Conservation (phyloP, 2,329 filamentous ascomycete genomes). For the Cladosporium velox region DNA sequence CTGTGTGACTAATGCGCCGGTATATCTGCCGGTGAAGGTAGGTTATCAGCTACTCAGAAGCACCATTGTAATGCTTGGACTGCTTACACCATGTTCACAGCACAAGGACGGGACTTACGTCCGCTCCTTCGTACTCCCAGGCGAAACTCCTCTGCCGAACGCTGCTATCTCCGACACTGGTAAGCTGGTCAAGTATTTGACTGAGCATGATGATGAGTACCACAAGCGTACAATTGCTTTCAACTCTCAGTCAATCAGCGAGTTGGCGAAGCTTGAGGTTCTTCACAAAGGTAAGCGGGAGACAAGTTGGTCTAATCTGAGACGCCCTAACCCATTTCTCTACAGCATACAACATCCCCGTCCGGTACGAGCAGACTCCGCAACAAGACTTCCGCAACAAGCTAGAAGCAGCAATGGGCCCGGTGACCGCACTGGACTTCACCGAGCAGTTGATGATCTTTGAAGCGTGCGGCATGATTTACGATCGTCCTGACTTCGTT, state of each 20-base stretch:
- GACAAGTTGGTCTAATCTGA: not conserved
- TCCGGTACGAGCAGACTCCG: constrained; percentile 13
- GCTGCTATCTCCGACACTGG: constrained; percentile 14
- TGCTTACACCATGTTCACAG: not conserved
- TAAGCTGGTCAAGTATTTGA: constrained; percentile 16
- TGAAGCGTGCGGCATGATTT: constrained; percentile 17
- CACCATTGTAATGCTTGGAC: not conserved
- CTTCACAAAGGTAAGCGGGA: not conserved
- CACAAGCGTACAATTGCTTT: constrained; percentile 8
- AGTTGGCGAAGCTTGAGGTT: constrained; percentile 1
- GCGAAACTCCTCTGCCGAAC: constrained; percentile 8
- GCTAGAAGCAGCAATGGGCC: constrained; percentile 8
- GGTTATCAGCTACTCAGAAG: not conserved
- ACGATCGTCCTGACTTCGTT: constrained; percentile 4
- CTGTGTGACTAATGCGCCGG: constrained; percentile 7
- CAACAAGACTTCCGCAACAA: constrained; percentile 10
- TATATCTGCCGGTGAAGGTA: constrained; percentile 12
- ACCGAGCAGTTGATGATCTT: constrained; percentile 20
- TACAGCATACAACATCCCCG: constrained; percentile 16
- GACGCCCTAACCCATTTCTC: not conserved
- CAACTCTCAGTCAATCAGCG: constrained; percentile 16
- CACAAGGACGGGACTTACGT: constrained; percentile 14
- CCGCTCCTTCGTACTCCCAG: constrained; percentile 4
- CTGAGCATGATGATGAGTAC: constrained; percentile 2
- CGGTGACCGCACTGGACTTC: constrained; percentile 13